phyloP scores from a whole-genome alignment of 1,139 yeast genomes.

The Geotrichum citri-aurantii region DNA sequence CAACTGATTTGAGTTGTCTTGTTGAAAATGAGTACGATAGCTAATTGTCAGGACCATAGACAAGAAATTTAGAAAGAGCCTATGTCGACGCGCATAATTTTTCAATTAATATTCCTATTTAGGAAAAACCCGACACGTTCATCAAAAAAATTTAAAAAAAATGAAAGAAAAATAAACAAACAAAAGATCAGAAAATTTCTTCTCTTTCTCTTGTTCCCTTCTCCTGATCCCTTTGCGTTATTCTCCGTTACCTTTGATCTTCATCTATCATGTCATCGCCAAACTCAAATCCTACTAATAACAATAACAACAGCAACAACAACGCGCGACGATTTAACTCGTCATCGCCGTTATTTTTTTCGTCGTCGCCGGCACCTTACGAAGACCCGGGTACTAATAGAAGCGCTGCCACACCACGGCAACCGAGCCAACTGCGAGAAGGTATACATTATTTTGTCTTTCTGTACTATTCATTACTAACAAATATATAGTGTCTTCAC shows the following conservation, averaged over 20 bases:
- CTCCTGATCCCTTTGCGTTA: neutral
- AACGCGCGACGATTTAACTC: constrained; percentile 25
- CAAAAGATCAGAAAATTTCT: neutral
- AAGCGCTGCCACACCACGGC: constrained; percentile 33
- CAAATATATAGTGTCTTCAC: constrained; percentile 7
- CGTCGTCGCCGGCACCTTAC: constrained; percentile 41
- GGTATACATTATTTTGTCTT: neutral
- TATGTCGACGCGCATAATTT: constrained; percentile 3
- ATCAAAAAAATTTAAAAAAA: neutral
- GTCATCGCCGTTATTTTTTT: constrained; percentile 63
- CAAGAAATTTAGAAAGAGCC: neutral
- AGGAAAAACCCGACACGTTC: neutral
- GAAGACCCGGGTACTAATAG: constrained; percentile 9
- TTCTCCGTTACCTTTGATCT: neutral
- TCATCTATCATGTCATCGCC: constrained; percentile 1
- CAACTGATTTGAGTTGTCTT: neutral
- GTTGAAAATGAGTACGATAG: neutral
- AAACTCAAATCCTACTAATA: neutral
- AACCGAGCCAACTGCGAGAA: constrained; percentile 18
- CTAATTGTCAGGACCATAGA: neutral
- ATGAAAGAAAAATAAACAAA: neutral
- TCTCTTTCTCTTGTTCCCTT: neutral
- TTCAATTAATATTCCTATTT: constrained; percentile 6
- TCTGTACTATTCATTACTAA: neutral
- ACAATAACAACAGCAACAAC: neutral